Evolutionary conservation across 306 rosid genomes (phyloP).

Genomic region (Malus asiatica): DNA sequence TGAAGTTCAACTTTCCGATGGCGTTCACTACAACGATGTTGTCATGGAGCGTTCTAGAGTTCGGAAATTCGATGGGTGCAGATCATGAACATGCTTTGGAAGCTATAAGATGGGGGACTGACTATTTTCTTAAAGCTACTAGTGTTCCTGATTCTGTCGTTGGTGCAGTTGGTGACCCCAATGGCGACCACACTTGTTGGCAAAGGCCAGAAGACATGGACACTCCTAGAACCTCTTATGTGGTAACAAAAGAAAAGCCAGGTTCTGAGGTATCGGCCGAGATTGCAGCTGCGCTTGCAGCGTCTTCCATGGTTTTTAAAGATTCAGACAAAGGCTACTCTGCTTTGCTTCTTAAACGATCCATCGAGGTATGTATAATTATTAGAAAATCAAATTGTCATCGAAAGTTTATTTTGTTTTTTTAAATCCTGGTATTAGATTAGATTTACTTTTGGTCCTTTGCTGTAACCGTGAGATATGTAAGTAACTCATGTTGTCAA

Average conservation of each 20-base stretch:
- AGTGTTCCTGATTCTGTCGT: conserved; percentile 18
- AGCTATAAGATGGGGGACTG: conserved; percentile 34
- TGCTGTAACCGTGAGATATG: no score
- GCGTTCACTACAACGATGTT: not conserved
- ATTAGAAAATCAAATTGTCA: no score
- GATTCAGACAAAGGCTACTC: conserved; percentile 11
- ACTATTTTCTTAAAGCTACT: conserved; percentile 41
- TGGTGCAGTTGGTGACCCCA: conserved; percentile 40
- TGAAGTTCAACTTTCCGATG: no score
- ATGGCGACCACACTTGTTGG: conserved; percentile 38
- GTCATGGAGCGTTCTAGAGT: not conserved
- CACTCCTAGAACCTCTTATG: conserved; percentile 31
- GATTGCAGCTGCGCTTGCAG: conserved; percentile 46
- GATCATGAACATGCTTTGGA: conserved; percentile 25
- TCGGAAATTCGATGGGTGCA: conserved; percentile 17
- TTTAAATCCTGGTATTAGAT: no score
- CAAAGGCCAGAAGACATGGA: conserved; percentile 42
- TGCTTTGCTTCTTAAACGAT: not conserved
- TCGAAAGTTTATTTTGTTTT: no score
- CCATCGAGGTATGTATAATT: not conserved
- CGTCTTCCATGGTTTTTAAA: conserved; percentile 28
- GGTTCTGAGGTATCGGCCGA: conserved; percentile 40
- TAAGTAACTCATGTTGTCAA: no score
- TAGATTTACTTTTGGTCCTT: no score
- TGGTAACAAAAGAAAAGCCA: conserved; percentile 21